Percentiles rank a stretch among this genome's conserved stretches.
phyloP scores from a whole-genome alignment of 116 monocot species.

The Cymodocea nodosa region DNA sequence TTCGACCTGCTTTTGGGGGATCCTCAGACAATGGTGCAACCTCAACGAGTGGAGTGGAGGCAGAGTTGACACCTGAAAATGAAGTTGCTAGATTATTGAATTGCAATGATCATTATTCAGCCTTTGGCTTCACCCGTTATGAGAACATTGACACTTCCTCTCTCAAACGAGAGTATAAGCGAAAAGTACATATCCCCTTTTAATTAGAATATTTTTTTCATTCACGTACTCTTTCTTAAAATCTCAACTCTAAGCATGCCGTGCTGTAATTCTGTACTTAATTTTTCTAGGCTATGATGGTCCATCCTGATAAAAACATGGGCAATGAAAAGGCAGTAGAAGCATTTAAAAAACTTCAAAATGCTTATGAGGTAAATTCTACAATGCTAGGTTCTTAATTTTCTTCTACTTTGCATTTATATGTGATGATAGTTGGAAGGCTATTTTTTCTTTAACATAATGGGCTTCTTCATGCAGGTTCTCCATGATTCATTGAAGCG shows the following conservation, averaged over 20 bases:
- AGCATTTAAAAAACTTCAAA: conserved; percentile 98
- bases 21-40: conserved; percentile 33
- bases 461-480: conserved; percentile 32
- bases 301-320: conserved; percentile 98
- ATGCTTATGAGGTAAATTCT: conserved; percentile 82
- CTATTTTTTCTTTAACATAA: neutral
- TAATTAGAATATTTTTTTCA: neutral
- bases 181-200: conserved; percentile 38
- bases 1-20: conserved; percentile 16
- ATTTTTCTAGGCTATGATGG: conserved; percentile 74
- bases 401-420: neutral
- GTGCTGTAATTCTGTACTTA: neutral
- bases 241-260: neutral
- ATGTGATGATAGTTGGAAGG: neutral
- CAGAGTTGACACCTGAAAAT: conserved; percentile 80
- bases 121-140: conserved; percentile 61
- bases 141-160: conserved; percentile 59
- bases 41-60: conserved; percentile 78
- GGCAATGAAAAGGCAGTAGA: conserved; percentile 95
- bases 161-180: conserved; percentile 83
- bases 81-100: conserved; percentile 77
- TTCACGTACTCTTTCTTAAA: neutral
- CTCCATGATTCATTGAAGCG: conserved; percentile 84
- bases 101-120: conserved; percentile 88
- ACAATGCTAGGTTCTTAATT: neutral